These are phyloP conservation scores for Penicillium nucicola DNA, from an alignment of 495 filamentous ascomycete genomes.

Conservation along the genomic window DNA sequence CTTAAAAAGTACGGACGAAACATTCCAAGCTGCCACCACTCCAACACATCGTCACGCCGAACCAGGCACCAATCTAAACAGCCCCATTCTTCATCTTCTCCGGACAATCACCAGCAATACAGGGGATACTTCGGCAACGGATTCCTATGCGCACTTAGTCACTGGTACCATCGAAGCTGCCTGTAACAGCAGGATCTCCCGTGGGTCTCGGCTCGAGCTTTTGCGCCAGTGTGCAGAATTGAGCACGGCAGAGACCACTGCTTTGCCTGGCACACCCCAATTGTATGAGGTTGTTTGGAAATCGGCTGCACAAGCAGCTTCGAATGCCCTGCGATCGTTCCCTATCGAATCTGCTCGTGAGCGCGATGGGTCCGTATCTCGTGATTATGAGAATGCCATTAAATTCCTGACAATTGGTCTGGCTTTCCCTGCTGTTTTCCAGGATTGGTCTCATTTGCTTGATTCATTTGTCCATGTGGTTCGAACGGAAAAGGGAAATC, in stretches of 20 bases:
- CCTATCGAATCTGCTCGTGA: constrained; percentile 42
- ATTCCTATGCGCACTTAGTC: constrained; percentile 29
- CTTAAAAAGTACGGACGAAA: constrained; percentile 37
- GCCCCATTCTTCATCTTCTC: constrained; percentile 42
- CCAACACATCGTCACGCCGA: constrained; percentile 39
- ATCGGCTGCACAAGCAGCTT: constrained; percentile 29
- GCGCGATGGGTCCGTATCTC: constrained; percentile 40
- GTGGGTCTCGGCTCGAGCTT: constrained; percentile 44
- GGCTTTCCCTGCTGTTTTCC: constrained; percentile 35
- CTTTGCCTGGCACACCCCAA: background rate
- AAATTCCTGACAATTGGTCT: constrained; percentile 65
- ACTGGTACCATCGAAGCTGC: constrained; percentile 39
- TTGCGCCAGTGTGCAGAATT: constrained; percentile 41
- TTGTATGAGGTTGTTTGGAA: constrained; percentile 34
- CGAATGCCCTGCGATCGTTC: constrained; percentile 34
- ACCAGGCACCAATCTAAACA: constrained; percentile 26
- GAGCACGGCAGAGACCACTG: constrained; percentile 6
- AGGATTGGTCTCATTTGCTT: constrained; percentile 62
- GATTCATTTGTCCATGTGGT: constrained; percentile 55
- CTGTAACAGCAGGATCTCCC: constrained; percentile 50
- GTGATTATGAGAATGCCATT: constrained; percentile 67
- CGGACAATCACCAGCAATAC: constrained; percentile 27
- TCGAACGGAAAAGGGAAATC: constrained; percentile 63
- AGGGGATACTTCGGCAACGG: constrained; percentile 16
- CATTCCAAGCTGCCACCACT: constrained; percentile 45